Conservation (phyloP, 2,329 filamentous ascomycete genomes). For the Hypoxylon sp. region DNA sequence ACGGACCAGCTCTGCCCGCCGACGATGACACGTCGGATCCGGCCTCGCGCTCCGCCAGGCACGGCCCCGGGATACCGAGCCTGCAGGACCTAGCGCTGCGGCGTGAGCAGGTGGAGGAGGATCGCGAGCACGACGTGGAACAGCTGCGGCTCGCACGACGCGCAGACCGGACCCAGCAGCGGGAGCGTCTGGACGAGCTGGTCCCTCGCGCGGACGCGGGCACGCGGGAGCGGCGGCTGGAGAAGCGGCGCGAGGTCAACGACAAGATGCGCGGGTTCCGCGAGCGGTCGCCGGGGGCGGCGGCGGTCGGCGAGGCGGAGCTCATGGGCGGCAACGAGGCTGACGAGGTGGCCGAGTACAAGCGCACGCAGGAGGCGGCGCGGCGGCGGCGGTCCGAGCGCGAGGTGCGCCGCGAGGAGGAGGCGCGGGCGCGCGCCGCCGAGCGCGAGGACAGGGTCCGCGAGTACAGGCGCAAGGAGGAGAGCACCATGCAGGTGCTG, state of each 20-base stretch:
- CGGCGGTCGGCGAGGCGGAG: conserved; percentile 72
- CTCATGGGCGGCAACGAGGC: conserved; percentile 76
- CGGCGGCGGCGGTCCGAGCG: conserved; percentile 83
- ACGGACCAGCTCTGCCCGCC: conserved; percentile 54
- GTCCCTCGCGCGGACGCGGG: conserved; percentile 83
- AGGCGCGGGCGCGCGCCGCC: conserved; percentile 74
- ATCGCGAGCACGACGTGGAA: conserved; percentile 55
- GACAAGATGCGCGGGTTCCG: conserved; percentile 78
- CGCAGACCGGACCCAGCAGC: conserved; percentile 75
- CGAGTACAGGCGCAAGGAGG: conserved; percentile 78
- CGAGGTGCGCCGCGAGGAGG: conserved; percentile 83
- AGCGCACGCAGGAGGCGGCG: conserved; percentile 68
- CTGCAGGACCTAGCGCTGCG: conserved; percentile 75
- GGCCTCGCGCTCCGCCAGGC: conserved; percentile 38
- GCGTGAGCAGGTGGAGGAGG: conserved; percentile 59
- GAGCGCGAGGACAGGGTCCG: conserved; percentile 81
- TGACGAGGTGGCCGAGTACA: conserved; percentile 70
- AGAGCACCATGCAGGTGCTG: conserved; percentile 83
- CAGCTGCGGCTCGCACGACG: conserved; percentile 66
- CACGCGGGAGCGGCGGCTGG: conserved; percentile 81
- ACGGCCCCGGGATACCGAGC: conserved; percentile 72
- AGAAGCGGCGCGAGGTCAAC: conserved; percentile 80
- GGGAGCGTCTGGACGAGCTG: conserved; percentile 80
- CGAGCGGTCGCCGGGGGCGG: conserved; percentile 68
- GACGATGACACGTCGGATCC: conserved; percentile 19